Evolutionary conservation across 176 grass and related monocot species (phyloP).

Genomic region (Zizania latifolia): DNA sequence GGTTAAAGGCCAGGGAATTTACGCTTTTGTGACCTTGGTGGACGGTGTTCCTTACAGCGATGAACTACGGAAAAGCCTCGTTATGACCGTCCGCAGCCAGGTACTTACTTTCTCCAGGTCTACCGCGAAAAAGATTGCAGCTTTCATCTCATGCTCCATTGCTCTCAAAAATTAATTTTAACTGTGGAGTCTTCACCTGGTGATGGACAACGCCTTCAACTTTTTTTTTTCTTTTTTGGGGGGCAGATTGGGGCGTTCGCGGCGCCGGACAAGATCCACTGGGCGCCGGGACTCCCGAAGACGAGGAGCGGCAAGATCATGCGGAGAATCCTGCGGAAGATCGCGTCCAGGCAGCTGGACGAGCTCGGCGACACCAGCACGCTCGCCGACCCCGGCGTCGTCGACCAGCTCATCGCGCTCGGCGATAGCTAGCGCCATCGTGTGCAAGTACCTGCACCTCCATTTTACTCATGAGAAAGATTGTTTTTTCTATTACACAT

Average conservation of each 20-base stretch:
- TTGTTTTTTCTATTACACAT: neutral
- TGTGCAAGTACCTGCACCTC: neutral
- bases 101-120: slow-evolving; percentile 37
- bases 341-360: slow-evolving; percentile 76
- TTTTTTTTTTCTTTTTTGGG: too few relatives aligned
- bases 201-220: too few relatives aligned
- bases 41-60: slow-evolving; percentile 83
- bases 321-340: slow-evolving; percentile 89
- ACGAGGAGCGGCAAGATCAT: slow-evolving; percentile 98
- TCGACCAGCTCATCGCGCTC: slow-evolving; percentile 77
- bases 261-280: slow-evolving; percentile 96
- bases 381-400: slow-evolving; percentile 76
- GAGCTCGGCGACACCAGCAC: slow-evolving; percentile 99
- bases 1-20: slow-evolving; percentile 98
- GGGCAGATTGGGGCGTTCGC: slow-evolving; percentile 95
- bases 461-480: neutral
- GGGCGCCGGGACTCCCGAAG: slow-evolving; percentile 95
- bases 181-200: neutral
- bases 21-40: slow-evolving; percentile 87
- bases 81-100: slow-evolving; percentile 75
- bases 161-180: too few relatives aligned
- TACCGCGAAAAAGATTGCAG: neutral
- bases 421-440: slow-evolving; percentile 39
- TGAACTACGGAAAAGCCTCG: slow-evolving; percentile 82
- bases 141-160: neutral